Evolutionary conservation across 768 basidiomycete genomes (phyloP).

Genomic region (Melanogaster broomeanus): DNA sequence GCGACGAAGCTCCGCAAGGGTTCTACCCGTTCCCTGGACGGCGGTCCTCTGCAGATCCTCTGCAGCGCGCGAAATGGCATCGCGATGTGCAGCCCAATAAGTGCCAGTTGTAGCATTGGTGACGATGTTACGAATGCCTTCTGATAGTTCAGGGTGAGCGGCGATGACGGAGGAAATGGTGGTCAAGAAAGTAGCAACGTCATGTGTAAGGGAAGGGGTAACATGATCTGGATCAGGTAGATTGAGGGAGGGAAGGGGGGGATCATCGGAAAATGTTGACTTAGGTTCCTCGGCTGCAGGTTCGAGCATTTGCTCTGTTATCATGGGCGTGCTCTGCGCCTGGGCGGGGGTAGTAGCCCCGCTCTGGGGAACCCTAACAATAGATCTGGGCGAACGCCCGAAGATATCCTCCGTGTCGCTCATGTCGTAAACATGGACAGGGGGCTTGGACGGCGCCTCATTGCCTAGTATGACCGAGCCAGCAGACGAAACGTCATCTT

Average conservation of each 20-base stretch:
- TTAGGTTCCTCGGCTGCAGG: conserved; percentile 13
- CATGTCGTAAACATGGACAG: conserved; percentile 60
- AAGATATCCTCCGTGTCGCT: conserved; percentile 29
- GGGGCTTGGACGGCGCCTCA: conserved; percentile 53
- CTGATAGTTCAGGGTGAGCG: conserved; percentile 71
- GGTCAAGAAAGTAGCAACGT: conserved; percentile 62
- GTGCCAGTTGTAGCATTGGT: conserved; percentile 61
- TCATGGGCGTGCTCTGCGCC: conserved; percentile 44
- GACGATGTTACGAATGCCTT: conserved; percentile 63
- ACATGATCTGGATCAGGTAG: conserved; percentile 23
- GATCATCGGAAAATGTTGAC: conserved; percentile 36
- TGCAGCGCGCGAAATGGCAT: conserved; percentile 57
- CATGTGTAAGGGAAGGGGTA: conserved; percentile 55
- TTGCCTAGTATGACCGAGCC: conserved; percentile 41
- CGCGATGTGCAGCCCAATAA: conserved; percentile 70
- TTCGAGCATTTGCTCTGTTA: conserved; percentile 23
- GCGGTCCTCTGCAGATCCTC: conserved; percentile 52
- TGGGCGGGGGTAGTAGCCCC: conserved; percentile 34
- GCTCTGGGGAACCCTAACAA: conserved; percentile 12
- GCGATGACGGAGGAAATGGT: conserved; percentile 56
- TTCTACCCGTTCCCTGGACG: conserved; percentile 35
- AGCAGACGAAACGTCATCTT: conserved; percentile 40
- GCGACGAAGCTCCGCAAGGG: conserved; percentile 47
- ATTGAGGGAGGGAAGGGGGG: conserved; percentile 52
- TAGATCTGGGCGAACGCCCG: conserved; percentile 15